Evolutionary conservation across 2,329 filamentous ascomycete genomes (phyloP), one percentile per base, ranked within the genome.

Genomic region (Colletotrichum cuscutae): DNA sequence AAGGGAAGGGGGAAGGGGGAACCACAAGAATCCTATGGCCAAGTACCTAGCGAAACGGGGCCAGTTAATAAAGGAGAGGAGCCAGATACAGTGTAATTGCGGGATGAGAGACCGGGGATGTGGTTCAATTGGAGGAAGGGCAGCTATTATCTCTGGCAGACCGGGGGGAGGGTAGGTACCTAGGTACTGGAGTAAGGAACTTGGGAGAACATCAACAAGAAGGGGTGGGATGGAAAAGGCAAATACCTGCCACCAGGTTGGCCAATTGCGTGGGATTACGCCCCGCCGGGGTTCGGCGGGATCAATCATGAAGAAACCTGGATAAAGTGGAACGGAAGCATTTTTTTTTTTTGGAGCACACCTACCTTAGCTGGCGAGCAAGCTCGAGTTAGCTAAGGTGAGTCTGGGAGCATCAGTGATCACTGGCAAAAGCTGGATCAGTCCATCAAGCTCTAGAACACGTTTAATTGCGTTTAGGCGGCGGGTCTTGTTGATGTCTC

Each of bases 41-140:
- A 49, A 49, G 42, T n/a, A 61, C 56, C 65, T 37, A 54, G 56
- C 60, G 56, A 65, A 65, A 72, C 66, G 49, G 60, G 66, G 46
- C 49, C n/a, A 30, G 28, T 52, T 68, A 70, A 57, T 72, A 56
- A 72, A 57, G 37, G 70, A 26, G 12, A n/a, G 30, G 54, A 56
- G 24, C 56, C 42, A 58, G 59, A 72, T 65, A 60, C 24, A 65
- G 60, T 72, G 65, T n/a, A 57, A 65, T 70, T 42, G 65, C 53
- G 59, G 66, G 71, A 70, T 65, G 66, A 49, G 65, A 58, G 65
- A 42, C 46, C n/a, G 65, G 57, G 56, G 22, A 22, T 6, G 28
- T 22, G 52, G 57, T 54, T 60, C 42, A 49, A 56, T 61, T 54
- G 66, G 13, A 65, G 32, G 42, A 22, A 56, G 52, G 52, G 15